Evolutionary conservation across 2,329 filamentous ascomycete genomes (phyloP).

Genomic region (Trichophaea hybrida): DNA sequence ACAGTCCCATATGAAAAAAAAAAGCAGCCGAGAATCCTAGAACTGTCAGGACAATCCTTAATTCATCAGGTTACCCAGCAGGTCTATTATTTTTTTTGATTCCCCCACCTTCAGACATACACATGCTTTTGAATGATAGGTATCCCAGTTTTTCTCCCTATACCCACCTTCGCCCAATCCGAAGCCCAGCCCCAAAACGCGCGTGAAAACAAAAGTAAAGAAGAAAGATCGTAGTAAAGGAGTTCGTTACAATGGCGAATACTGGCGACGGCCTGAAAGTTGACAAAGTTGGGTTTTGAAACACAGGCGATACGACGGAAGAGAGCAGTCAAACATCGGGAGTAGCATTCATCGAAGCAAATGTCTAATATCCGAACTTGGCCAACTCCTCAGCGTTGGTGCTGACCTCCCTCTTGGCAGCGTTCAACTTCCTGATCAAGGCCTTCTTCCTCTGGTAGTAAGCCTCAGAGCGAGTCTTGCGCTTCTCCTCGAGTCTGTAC

Average conservation of each 20-base stretch:
- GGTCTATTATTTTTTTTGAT: constrained; percentile 9
- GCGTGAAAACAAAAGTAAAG: neutral
- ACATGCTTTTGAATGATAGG: constrained; percentile 1
- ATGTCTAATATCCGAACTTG: constrained; percentile 26
- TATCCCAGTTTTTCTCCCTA: neutral
- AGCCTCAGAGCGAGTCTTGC: constrained; percentile 97
- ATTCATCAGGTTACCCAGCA: constrained; percentile 1
- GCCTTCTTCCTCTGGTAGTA: constrained; percentile 99
- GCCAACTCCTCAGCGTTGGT: constrained; percentile 27
- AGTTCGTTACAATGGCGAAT: constrained; percentile 2
- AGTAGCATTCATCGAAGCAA: constrained; percentile 6
- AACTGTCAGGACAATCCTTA: constrained; percentile 4
- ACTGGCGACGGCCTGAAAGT: constrained; percentile 1
- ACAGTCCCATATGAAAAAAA: constrained; percentile 11
- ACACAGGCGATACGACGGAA: constrained; percentile 1
- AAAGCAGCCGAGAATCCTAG: constrained; percentile 6
- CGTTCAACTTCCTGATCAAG: constrained; percentile 67
- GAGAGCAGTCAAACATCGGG: constrained; percentile 4
- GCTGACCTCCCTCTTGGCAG: constrained; percentile 23
- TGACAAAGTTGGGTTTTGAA: constrained; percentile 3
- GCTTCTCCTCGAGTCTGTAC: constrained; percentile 87
- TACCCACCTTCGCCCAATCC: constrained; percentile 2
- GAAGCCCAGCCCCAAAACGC: constrained; percentile 6
- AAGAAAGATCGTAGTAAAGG: neutral
- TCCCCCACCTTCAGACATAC: constrained; percentile 1